A percentile compares a stretch with the other conserved stretches of the same genome.
Conservation (phyloP, 352 stramenopile species). For the Saprolegnia diclina region DNA sequence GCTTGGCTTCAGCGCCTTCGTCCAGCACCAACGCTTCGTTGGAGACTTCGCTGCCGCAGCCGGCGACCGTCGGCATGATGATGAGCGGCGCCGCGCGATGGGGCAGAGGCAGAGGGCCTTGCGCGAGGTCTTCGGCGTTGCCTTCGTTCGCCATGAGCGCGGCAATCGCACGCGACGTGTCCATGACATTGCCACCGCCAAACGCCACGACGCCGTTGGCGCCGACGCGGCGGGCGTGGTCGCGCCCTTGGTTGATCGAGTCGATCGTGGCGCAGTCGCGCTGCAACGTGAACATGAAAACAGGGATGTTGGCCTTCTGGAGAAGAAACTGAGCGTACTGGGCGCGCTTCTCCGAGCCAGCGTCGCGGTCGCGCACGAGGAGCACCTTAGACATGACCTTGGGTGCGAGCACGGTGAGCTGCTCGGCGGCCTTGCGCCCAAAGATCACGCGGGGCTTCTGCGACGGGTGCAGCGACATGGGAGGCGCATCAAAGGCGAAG, state of each 20-base stretch:
- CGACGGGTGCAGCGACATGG: constrained; percentile 2
- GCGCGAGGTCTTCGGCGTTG: constrained; percentile 32
- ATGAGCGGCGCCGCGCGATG: constrained; percentile 38
- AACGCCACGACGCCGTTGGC: constrained; percentile 66
- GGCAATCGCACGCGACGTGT: constrained; percentile 52
- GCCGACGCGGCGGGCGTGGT: constrained; percentile 52
- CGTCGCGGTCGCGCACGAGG: constrained; percentile 58
- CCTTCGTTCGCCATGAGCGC: constrained; percentile 47
- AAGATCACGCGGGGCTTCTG: constrained; percentile 26
- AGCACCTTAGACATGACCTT: constrained; percentile 56
- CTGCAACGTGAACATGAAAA: constrained; percentile 68
- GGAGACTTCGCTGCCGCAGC: constrained; percentile 48
- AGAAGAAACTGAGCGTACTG: constrained; percentile 70
- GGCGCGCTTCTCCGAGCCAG: constrained; percentile 43
- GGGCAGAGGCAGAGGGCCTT: constrained; percentile 9
- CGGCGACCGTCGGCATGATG: constrained; percentile 55
- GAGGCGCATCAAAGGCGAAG: constrained; percentile 21
- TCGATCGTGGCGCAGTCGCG: constrained; percentile 57
- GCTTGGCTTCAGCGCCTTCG: constrained; percentile 56
- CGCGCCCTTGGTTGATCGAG: constrained; percentile 46
- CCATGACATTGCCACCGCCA: constrained; percentile 55
- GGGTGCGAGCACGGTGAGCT: constrained; percentile 15
- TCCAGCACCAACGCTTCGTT: constrained; percentile 52
- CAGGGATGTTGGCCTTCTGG: constrained; percentile 57
- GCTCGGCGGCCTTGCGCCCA: constrained; percentile 20